Evolutionary conservation across 129 eudicot genomes (phyloP).

Genomic region (Pittosporum tobira): DNA sequence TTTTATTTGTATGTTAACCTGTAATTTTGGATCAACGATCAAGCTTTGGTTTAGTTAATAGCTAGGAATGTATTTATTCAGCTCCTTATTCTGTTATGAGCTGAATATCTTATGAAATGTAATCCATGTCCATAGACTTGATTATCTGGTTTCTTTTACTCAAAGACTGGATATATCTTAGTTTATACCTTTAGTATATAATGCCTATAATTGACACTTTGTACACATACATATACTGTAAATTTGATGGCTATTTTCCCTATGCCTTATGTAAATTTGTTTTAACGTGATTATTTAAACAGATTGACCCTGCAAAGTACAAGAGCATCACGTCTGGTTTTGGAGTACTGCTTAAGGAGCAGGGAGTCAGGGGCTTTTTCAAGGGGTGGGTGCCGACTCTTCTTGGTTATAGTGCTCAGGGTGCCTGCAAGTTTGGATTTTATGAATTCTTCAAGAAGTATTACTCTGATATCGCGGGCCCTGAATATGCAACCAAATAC

Average conservation of each 20-base stretch:
- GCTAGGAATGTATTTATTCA: too few relatives aligned
- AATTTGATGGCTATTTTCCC: not conserved
- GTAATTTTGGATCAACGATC: too few relatives aligned
- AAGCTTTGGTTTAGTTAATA: too few relatives aligned
- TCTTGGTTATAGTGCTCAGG: constrained; percentile 88
- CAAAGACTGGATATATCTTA: too few relatives aligned
- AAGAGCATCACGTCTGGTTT: constrained; percentile 87
- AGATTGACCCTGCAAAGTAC: constrained; percentile 78
- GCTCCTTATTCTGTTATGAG: too few relatives aligned
- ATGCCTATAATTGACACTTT: constrained; percentile 2
- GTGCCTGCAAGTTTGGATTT: constrained; percentile 90
- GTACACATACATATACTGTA: not conserved
- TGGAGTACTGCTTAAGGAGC: constrained; percentile 66
- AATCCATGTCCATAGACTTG: too few relatives aligned
- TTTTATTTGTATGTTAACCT: too few relatives aligned
- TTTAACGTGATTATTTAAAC: constrained; percentile 6
- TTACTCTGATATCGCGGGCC: constrained; percentile 85
- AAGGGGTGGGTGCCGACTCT: constrained; percentile 86
- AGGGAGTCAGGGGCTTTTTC: constrained; percentile 65
- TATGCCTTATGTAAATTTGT: not conserved
- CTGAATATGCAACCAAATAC: constrained; percentile 75
- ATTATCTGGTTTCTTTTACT: too few relatives aligned
- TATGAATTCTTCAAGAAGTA: constrained; percentile 89
- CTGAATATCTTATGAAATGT: too few relatives aligned
- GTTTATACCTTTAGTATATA: too few relatives aligned